Base-by-base conservation (phyloP, 176 grass and related monocot species). In the Tillandsia fasciculata region DNA sequence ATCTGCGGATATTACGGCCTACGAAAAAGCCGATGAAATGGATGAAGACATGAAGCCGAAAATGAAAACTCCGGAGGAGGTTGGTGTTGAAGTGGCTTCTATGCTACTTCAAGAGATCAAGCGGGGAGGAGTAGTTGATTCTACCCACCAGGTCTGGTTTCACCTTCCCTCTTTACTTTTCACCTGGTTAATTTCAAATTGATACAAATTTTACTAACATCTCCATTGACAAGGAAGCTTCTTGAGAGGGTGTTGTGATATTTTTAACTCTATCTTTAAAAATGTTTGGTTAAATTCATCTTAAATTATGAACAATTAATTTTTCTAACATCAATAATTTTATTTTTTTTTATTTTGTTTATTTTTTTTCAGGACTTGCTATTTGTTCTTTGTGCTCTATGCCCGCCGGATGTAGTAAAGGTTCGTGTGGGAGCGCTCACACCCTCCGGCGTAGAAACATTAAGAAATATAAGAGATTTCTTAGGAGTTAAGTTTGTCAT, bases 41-140 rank as follows among this genome's bases (percentile, higher is more conserved):
- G 61, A 87, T 72, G 82, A 79, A 50, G 81, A 92, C 47, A 80
- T 72, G 77, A 97, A 77, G 28, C 79, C 86, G 18, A 79, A 87
- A 50, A 2, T 92, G 27, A 87, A 83, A 59, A 79, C 93, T 70
- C 89, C 89, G 0, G 93, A 97, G 64, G 93, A 97, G 75, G 74
- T 97, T 49, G 93, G 93, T 49, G 79, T 83, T 64, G 73, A 85
- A 85, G 89, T 77, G 76, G 93, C 93, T 76, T 97, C 89, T 53
- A 85, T 82, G 79, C 20, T 97, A 50, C 81, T 97, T 56, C 84
- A 80, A 75, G 93, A 92, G 65, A 77, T 92, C 20, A 84, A 78
- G 57, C 93, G 85, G 70, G 93, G 89, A 66, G 93, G 92, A 63
- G 93, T 92, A 63, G 84, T 97, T 69, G 93, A 97, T 74, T 97